Evolutionary conservation across 75 land plant genomes (phyloP).

Genomic region (Adiantum capillusveneris): DNA sequence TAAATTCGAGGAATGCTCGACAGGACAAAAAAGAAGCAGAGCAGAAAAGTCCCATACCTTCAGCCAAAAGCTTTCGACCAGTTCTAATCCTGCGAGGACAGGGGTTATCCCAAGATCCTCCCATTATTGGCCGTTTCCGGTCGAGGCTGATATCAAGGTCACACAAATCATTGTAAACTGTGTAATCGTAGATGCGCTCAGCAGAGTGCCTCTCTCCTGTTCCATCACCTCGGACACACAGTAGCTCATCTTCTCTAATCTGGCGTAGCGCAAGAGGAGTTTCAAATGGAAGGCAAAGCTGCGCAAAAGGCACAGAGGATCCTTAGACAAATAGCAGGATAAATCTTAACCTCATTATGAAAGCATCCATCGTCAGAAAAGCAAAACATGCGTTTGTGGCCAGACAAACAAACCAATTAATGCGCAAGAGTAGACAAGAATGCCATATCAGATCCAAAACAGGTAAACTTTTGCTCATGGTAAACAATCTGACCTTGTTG

Average conservation of each 20-base stretch:
- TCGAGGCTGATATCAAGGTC: slow-evolving; percentile 7
- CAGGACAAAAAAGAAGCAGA: too few species aligned
- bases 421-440: too few species aligned
- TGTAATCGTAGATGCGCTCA: slow-evolving; percentile 32
- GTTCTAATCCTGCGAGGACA: slow-evolving; percentile 23
- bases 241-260: slow-evolving; percentile 16
- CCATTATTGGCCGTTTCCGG: slow-evolving; percentile 9
- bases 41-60: too few species aligned
- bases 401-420: too few species aligned
- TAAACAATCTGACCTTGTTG: slow-evolving; percentile 44
- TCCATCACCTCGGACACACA: slow-evolving; percentile 18
- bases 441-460: too few species aligned
- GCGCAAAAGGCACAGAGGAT: too few species aligned
- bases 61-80: slow-evolving; percentile 16
- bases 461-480: too few species aligned
- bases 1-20: not conserved
- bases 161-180: slow-evolving; percentile 23
- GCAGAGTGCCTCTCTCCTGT: slow-evolving; percentile 9
- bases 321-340: too few species aligned
- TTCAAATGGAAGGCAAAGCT: slow-evolving; percentile 21
- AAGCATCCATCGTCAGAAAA: too few species aligned
- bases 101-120: slow-evolving; percentile 17
- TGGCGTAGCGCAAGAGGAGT: slow-evolving; percentile 12
- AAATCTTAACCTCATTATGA: too few species aligned
- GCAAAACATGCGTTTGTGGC: too few species aligned